A percentile compares a stretch with the other conserved stretches of the same genome.
Evolutionary conservation across 257 asterid genomes (phyloP).

Genomic region (Cordia subcordata): DNA sequence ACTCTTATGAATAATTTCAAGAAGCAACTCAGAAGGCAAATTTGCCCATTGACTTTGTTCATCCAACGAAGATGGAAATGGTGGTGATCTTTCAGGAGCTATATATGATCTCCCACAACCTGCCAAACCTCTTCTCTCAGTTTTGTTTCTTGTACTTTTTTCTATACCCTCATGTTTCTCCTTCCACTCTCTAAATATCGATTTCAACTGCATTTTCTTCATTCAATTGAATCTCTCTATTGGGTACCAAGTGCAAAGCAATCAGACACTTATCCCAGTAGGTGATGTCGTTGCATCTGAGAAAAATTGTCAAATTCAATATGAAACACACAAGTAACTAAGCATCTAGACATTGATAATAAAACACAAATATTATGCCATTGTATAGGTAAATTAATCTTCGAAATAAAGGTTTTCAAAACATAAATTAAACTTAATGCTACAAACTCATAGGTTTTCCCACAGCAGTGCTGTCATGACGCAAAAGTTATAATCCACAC

Average conservation of each 20-base stretch:
- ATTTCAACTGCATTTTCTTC: slow-evolving; percentile 33
- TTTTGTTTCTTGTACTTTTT: slow-evolving; percentile 22
- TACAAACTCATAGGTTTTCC: background rate
- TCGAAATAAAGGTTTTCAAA: background rate
- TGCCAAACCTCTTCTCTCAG: slow-evolving; percentile 23
- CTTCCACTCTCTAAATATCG: slow-evolving; percentile 26
- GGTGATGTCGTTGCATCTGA: background rate
- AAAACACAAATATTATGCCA: no score
- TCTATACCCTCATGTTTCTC: slow-evolving; percentile 26
- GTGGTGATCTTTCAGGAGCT: slow-evolving; percentile 29
- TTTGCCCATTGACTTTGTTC: slow-evolving; percentile 49
- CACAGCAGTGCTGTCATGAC: background rate
- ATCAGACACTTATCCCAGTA: no score
- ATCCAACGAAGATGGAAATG: slow-evolving; percentile 19
- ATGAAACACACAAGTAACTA: background rate
- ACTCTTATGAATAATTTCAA: slow-evolving; percentile 47
- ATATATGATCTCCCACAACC: slow-evolving; percentile 30
- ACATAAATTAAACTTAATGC: background rate
- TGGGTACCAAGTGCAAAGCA: no score
- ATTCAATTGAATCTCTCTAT: background rate
- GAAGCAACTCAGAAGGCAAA: slow-evolving; percentile 54
- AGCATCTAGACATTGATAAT: background rate
- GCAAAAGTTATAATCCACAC: no score
- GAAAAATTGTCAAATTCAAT: background rate
- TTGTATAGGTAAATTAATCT: no score